Base-by-base conservation (phyloP, 1,284 basidiomycete genomes). In the Leccinum proliferum region DNA sequence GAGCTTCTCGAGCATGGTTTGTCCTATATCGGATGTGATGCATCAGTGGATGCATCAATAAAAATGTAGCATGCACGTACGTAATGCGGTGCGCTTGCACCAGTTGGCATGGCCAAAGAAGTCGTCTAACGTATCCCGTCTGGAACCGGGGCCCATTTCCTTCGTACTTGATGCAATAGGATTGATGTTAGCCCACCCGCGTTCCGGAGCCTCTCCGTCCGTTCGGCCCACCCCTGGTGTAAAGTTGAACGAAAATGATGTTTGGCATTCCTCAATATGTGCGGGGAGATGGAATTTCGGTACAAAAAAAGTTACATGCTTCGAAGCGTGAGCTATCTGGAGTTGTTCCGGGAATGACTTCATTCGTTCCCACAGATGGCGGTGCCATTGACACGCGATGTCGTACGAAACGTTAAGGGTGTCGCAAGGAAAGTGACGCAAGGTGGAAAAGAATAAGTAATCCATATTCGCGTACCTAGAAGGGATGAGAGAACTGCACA, bases 101-200 rank as follows among this genome's bases (percentile, higher is more conserved):
- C 62, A 63, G 21, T 63, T 63, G 7, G 50, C 62, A 48, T 63
- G 34, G 5, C 56, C 52, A 50, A 58, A 63, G 3, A 55, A n/a
- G 4, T 63, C 60, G 6, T 63, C 56, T 2, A 63, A 34, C 11
- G 14, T 25, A 15, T 63, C 41, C 3, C n/a, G 5, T 3, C n/a
- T 1, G 3, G 39, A 7, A 5, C 61, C 21, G 3, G 56, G 56
- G 0, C 50, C 62, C 60, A 63, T 63, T 11, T 63, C 62, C 25
- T 62, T 63, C 1, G 21, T 62, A 14, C 62, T 63, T 5, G 56
- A 63, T 6, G 62, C 41, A 1, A 60, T 14, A 2, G 12, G 39
- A 15, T 63, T 63, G 29, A 63, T 58, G 11, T n/a, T 63, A 5
- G 32, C 55, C 32, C 55, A 56, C 35, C 55, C 55, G 9, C 35